Evolutionary conservation across 495 filamentous ascomycete genomes (phyloP).

Genomic region (Pseudevernia furfuracea): DNA sequence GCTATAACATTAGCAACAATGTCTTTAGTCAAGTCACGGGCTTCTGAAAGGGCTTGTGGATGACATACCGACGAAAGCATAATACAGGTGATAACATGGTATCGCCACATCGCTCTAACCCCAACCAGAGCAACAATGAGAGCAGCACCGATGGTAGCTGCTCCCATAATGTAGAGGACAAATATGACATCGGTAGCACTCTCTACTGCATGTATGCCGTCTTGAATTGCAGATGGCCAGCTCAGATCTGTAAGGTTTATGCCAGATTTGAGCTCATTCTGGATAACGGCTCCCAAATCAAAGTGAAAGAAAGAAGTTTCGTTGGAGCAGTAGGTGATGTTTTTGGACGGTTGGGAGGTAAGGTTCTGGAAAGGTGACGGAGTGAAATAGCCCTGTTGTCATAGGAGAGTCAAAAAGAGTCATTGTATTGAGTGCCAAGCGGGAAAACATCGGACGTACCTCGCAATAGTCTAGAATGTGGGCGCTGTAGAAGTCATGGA

Average conservation of each 20-base stretch:
- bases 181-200: slow-evolving; percentile 47
- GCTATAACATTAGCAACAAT: slow-evolving; percentile 23
- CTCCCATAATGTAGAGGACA: slow-evolving; percentile 57
- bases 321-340: slow-evolving; percentile 56
- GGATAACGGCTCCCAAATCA: slow-evolving; percentile 50
- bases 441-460: slow-evolving; percentile 1
- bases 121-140: slow-evolving; percentile 44
- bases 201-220: slow-evolving; percentile 47
- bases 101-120: slow-evolving; percentile 34
- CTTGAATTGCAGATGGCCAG: slow-evolving; percentile 56
- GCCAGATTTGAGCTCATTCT: slow-evolving; percentile 44
- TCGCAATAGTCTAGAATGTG: slow-evolving; percentile 65
- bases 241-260: slow-evolving; percentile 49
- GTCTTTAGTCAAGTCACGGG: not conserved
- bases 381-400: slow-evolving; percentile 45
- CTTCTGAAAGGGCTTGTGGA: not conserved
- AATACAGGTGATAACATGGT: slow-evolving; percentile 37
- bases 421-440: not conserved
- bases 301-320: slow-evolving; percentile 48
- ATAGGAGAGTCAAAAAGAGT: not conserved
- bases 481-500: slow-evolving; percentile 67
- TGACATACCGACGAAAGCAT: slow-evolving; percentile 37
- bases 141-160: slow-evolving; percentile 48
- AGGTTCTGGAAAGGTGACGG: slow-evolving; percentile 38
- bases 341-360: slow-evolving; percentile 41